phyloP scores from a whole-genome alignment of 2,329 filamentous ascomycete species.

The Fusarium piperis region DNA sequence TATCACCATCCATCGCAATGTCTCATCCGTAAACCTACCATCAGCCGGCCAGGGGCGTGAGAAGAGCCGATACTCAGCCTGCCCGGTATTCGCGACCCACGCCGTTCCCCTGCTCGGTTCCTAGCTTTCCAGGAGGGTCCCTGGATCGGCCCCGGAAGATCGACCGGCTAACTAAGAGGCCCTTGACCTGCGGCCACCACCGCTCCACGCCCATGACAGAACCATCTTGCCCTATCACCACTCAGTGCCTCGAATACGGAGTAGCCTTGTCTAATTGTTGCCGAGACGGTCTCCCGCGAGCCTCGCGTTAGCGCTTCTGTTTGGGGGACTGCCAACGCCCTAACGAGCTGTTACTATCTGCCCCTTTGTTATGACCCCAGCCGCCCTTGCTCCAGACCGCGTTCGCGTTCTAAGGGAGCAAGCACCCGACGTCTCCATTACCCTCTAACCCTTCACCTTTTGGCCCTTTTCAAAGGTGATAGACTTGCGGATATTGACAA shows the following conservation, averaged over 20 bases:
- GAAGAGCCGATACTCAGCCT: not conserved
- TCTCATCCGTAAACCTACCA: conserved; percentile 24
- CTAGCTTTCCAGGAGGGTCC: conserved; percentile 32
- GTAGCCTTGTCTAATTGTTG: conserved; percentile 30
- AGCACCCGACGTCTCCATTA: not conserved
- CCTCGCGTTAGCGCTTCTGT: conserved; percentile 19
- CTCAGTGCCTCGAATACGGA: not conserved
- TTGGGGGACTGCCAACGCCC: not conserved
- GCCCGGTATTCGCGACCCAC: not conserved
- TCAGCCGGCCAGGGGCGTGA: conserved; percentile 5
- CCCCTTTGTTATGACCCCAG: conserved; percentile 35
- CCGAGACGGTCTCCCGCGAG: conserved; percentile 9
- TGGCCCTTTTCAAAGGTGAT: not conserved
- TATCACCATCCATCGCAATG: conserved; percentile 20
- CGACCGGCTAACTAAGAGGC: conserved; percentile 15
- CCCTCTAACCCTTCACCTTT: conserved; percentile 8
- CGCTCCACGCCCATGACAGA: conserved; percentile 2
- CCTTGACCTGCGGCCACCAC: not conserved
- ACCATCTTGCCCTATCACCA: not conserved
- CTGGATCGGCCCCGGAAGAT: conserved; percentile 32
- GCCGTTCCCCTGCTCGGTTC: conserved; percentile 17
- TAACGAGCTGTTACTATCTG: conserved; percentile 10
- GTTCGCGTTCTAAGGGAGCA: conserved; percentile 25
- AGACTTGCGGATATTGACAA: conserved; percentile 24
- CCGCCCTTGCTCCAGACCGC: conserved; percentile 20